Conservation (phyloP, 2,329 filamentous ascomycete genomes). For the Penicillium expansum region DNA sequence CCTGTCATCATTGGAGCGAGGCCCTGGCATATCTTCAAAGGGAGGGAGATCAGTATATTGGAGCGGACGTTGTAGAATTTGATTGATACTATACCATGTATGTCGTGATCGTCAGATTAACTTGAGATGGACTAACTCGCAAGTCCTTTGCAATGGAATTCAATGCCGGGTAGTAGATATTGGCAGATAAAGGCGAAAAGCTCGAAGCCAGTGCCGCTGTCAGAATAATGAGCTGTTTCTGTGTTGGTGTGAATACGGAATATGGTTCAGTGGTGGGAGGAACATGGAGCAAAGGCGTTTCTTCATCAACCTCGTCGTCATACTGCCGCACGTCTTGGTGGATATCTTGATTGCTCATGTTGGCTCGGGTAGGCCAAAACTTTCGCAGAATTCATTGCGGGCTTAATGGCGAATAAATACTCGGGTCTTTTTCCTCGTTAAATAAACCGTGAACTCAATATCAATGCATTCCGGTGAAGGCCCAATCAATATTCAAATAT, state of each 20-base stretch:
- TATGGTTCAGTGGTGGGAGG: slow-evolving; percentile 14
- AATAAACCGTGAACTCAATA: background rate
- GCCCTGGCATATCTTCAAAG: slow-evolving; percentile 47
- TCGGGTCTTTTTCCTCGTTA: background rate
- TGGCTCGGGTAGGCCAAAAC: background rate
- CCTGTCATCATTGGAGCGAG: slow-evolving; percentile 50
- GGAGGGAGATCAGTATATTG: background rate
- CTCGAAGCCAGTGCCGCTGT: slow-evolving; percentile 41
- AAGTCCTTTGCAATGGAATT: slow-evolving; percentile 32
- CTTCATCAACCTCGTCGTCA: slow-evolving; percentile 5
- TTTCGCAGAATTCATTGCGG: background rate
- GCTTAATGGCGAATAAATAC: background rate
- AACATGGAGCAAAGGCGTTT: slow-evolving; percentile 17
- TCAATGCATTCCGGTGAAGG: background rate
- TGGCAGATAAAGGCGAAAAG: slow-evolving; percentile 44
- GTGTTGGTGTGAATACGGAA: slow-evolving; percentile 32
- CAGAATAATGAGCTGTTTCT: slow-evolving; percentile 39
- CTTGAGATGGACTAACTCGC: slow-evolving; percentile 13
- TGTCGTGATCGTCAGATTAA: slow-evolving; percentile 35
- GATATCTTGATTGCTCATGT: background rate
- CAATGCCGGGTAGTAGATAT: slow-evolving; percentile 39
- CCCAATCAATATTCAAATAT: background rate
- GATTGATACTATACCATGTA: slow-evolving; percentile 29
- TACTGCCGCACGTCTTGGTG: background rate
- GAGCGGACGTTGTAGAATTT: background rate